These are phyloP conservation scores for Aspergillus coremiiformis DNA, from an alignment of 495 filamentous ascomycete species.

Conservation along the genomic window DNA sequence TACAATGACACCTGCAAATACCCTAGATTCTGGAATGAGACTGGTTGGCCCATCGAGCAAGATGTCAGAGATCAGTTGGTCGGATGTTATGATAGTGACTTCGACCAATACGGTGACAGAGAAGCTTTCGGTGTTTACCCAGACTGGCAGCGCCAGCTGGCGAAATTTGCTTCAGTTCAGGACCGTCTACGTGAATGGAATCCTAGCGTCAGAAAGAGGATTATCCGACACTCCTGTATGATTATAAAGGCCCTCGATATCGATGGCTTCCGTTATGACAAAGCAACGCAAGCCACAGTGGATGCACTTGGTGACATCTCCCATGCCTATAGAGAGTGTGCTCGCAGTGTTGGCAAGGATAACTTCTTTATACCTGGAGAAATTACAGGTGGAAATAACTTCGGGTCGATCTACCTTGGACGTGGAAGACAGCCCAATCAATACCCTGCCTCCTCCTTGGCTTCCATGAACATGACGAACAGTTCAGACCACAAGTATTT, in stretches of 20 bases:
- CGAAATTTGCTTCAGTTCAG: slow-evolving; percentile 69
- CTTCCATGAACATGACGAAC: slow-evolving; percentile 42
- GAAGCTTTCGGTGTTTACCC: slow-evolving; percentile 63
- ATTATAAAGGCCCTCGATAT: slow-evolving; percentile 57
- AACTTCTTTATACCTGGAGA: slow-evolving; percentile 63
- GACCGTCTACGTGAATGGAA: slow-evolving; percentile 68
- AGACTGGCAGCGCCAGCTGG: slow-evolving; percentile 60
- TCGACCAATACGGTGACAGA: slow-evolving; percentile 63
- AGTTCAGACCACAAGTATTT: slow-evolving; percentile 41
- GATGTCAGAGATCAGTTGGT: slow-evolving; percentile 38
- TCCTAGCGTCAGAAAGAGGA: slow-evolving; percentile 49
- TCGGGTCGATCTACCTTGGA: slow-evolving; percentile 60
- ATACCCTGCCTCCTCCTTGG: slow-evolving; percentile 37
- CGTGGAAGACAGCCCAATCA: slow-evolving; percentile 54
- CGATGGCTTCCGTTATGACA: slow-evolving; percentile 64
- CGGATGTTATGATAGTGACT: slow-evolving; percentile 64
- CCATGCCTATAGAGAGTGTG: slow-evolving; percentile 48
- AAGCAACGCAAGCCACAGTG: slow-evolving; percentile 58
- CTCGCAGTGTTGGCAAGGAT: slow-evolving; percentile 46
- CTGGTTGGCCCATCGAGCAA: slow-evolving; percentile 46
- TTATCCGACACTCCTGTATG: slow-evolving; percentile 61
- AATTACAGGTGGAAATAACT: slow-evolving; percentile 55
- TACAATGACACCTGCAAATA: slow-evolving; percentile 55
- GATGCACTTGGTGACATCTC: slow-evolving; percentile 56
- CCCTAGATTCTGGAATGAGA: slow-evolving; percentile 61